These are phyloP conservation scores for Fraxinus xanthoxyloides DNA, from an alignment of 305 asterid species.

Conservation along the genomic window DNA sequence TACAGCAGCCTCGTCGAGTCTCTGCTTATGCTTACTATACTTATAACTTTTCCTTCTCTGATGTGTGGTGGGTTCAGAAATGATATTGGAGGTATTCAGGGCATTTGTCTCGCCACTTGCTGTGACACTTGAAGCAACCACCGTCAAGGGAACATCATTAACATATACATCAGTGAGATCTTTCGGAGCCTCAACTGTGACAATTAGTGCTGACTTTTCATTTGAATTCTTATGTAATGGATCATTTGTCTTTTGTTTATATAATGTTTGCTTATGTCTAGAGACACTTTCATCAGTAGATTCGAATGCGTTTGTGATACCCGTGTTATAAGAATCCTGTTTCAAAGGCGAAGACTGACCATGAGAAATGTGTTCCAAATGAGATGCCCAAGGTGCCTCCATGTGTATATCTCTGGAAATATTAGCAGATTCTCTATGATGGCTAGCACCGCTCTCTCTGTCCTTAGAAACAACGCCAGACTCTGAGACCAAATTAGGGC, in stretches of 20 bases:
- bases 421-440: constrained; percentile 38
- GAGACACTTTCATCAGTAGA: constrained; percentile 48
- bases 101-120: constrained; percentile 36
- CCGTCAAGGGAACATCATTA: constrained; percentile 29
- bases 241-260: constrained; percentile 60
- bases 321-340: constrained; percentile 27
- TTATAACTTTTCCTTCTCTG: constrained; percentile 60
- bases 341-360: constrained; percentile 30
- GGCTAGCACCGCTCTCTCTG: constrained; percentile 27
- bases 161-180: constrained; percentile 30
- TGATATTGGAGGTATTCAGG: constrained; percentile 30
- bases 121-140: constrained; percentile 36
- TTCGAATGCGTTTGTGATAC: constrained; percentile 31
- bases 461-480: constrained; percentile 30
- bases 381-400: constrained; percentile 30
- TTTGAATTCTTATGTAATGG: constrained; percentile 33
- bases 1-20: constrained; percentile 39
- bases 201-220: constrained; percentile 37
- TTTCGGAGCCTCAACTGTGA: constrained; percentile 33
- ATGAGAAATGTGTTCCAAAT: constrained; percentile 30
- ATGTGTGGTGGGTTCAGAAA: constrained; percentile 43
- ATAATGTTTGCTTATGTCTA: constrained; percentile 45
- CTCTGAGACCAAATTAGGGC: constrained; percentile 27
- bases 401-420: constrained; percentile 28
- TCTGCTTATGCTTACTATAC: constrained; percentile 60